These are phyloP conservation scores for Metschnikowia santaceciliae DNA, from an alignment of 805 yeast genomes.

Conservation along the genomic window DNA sequence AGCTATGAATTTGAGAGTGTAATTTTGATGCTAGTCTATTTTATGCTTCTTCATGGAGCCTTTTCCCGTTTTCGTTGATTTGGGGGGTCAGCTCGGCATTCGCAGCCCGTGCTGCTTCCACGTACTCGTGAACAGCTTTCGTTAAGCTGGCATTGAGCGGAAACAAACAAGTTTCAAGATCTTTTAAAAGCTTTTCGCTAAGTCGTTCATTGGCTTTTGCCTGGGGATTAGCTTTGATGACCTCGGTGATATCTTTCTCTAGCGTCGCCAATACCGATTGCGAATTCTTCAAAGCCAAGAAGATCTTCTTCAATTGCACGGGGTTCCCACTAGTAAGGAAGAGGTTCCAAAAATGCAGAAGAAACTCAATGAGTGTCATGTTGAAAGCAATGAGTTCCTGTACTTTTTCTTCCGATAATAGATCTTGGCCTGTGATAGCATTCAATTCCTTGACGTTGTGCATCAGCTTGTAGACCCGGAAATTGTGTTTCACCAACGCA, in stretches of 20 bases:
- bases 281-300: slow-evolving; percentile 33
- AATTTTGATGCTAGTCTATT: not conserved
- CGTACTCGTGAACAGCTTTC: slow-evolving; percentile 34
- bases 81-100: slow-evolving; percentile 17
- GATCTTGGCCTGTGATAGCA: slow-evolving; percentile 20
- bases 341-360: slow-evolving; percentile 42
- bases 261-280: slow-evolving; percentile 26
- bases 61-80: slow-evolving; percentile 34
- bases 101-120: slow-evolving; percentile 25
- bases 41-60: slow-evolving; percentile 18
- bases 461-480: slow-evolving; percentile 47
- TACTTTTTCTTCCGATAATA: slow-evolving; percentile 30
- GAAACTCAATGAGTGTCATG: slow-evolving; percentile 39
- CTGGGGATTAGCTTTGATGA: slow-evolving; percentile 14
- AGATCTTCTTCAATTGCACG: slow-evolving; percentile 35
- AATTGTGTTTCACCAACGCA: slow-evolving; percentile 47
- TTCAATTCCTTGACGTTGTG: slow-evolving; percentile 16
- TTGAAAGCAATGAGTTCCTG: slow-evolving; percentile 37
- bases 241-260: slow-evolving; percentile 19
- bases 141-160: slow-evolving; percentile 31
- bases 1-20: not conserved
- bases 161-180: slow-evolving; percentile 29
- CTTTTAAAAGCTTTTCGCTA: slow-evolving; percentile 31
- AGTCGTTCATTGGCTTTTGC: slow-evolving; percentile 27
- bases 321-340: slow-evolving; percentile 36